Base-by-base conservation (phyloP, 2,329 filamentous ascomycete species). In the Aspergillus bombycis region DNA sequence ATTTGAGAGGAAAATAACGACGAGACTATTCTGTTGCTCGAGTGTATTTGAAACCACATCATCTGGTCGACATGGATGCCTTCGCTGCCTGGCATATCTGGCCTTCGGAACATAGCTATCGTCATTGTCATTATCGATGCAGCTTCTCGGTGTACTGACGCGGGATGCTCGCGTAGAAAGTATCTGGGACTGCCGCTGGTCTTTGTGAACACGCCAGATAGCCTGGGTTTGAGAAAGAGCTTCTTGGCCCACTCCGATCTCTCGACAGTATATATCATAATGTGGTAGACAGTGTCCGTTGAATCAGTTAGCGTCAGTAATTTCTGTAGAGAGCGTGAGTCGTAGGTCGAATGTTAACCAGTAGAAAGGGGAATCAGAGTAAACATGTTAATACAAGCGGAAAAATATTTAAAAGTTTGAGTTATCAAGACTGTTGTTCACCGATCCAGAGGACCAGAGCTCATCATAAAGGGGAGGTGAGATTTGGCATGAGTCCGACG, bases 61-160 rank as follows among this genome's bases (percentile, higher is more conserved):
- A 7, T 56, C 38, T 26, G 41, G n/a, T 5, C 26, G 36, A 8
- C 4, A 26, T 23, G 41, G 11, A n/a, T 38, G 43, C 30, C 63
- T 62, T 38, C 32, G 54, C 46, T 58, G 62, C 34, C 43, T 30
- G 6, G 32, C 16, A 26, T 12, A 36, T 45, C 50, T 43, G 34
- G 45, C 6, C 14, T 19, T 32, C 68, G 77, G 56, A 19, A 75
- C 66, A 60, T 78, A 80, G 53, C 77, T 70, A 3, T 74, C 75
- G 26, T 74, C 77, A 1, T 72, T 58, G 30, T 80, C 77, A 1
- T 73, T 62, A 62, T 80, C 79, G 12, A 79, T 50, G 64, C 75
- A 77, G 1, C 73, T 74, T 23, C 68, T 45, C 8, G 38, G 56
- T 2, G 59, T 19, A 7, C 43, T 57, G 11, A 60, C 41, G 19